Evolutionary conservation across 1,139 yeast genomes (phyloP).

Genomic region (Diutina siamensis): DNA sequence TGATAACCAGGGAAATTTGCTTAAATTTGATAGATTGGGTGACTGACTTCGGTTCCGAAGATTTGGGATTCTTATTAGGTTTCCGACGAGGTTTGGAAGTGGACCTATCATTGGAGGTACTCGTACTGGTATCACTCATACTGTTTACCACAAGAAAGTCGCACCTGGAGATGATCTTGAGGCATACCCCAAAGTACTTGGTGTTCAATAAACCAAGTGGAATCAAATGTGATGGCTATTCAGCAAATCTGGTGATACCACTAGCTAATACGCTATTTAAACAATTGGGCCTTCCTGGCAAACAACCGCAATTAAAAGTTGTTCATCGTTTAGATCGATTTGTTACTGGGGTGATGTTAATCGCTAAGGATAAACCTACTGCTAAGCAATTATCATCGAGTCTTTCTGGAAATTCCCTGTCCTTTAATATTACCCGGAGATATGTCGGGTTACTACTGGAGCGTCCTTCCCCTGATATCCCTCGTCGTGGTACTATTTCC

Average conservation of each 20-base stretch:
- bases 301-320: not conserved
- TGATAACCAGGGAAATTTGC: constrained; percentile 9
- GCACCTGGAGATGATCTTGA: not conserved
- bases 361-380: not conserved
- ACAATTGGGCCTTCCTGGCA: not conserved
- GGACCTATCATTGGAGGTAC: not conserved
- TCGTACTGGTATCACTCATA: not conserved
- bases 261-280: not conserved
- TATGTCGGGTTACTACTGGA: not conserved
- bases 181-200: not conserved
- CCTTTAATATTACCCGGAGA: not conserved
- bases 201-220: constrained; percentile 1
- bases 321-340: constrained; percentile 1
- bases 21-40: not conserved
- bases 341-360: constrained; percentile 1
- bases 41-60: not conserved
- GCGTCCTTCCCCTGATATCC: no score
- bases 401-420: not conserved
- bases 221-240: not conserved
- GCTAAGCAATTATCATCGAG: not conserved
- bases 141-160: no score
- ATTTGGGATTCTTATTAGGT: not conserved
- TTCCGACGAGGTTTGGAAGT: not conserved
- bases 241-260: not conserved
- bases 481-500: no score